Evolutionary conservation across 1,284 basidiomycete genomes (phyloP), one percentile per base, ranked within the genome.

Genomic region (Mycena citricolor): DNA sequence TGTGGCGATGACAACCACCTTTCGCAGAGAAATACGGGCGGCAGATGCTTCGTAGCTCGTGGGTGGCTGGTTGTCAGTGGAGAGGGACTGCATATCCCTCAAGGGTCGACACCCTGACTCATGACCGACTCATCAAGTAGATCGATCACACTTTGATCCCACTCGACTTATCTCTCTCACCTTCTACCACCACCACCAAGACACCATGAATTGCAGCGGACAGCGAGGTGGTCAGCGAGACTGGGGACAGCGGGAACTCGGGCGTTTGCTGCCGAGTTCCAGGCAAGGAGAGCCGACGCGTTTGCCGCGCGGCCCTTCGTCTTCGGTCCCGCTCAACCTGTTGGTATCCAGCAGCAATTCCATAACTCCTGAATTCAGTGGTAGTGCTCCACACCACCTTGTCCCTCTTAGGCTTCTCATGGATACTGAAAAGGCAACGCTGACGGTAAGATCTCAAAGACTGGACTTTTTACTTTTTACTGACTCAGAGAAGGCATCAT

Each of bases 31-130:
- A 35, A 13, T 35, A 22, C 33, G 19, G 33, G 33, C 33, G 33
- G 33, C 33, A 35, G 33, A 35, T 22, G 33, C 33, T 22, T 35
- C 33, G 7, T 22, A 35, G 33, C 6, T 10, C 33, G 23, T 17
- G 7, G 23, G 19, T 29, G 26, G n/a, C 26, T 10, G n/a, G 10
- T 29, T 29, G 26, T 29, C 26, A 29, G n/a, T 8, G 16, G 32
- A 8, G 32, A 33, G 32, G 19, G 32, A 33, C 10, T 13, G n/a
- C 10, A 33, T 33, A 17, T 14, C 19, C 8, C 8, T 14, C 8
- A 33, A 8, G 32, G n/a, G n/a, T n/a, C n/a, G n/a, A n/a, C n/a
- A n/a, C n/a, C n/a, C n/a, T n/a, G n/a, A n/a, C n/a, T n/a, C n/a
- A n/a, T n/a, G n/a, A n/a, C n/a, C n/a, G n/a, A n/a, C n/a, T n/a